Conservation (phyloP, 352 stramenopile genomes). For the Globisporangium carolinianum region DNA sequence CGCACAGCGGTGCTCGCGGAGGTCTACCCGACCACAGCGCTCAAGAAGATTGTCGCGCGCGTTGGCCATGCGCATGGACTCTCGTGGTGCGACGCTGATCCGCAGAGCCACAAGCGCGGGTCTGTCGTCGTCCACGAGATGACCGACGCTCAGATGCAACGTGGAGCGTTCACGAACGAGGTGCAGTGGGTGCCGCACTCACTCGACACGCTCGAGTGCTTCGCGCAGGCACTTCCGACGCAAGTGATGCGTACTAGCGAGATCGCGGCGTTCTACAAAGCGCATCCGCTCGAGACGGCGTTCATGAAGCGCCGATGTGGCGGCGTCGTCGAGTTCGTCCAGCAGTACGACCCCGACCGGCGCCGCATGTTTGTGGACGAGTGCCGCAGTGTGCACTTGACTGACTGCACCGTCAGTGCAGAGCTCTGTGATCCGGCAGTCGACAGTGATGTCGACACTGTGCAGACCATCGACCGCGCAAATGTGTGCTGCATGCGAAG, state of each 20-base stretch:
- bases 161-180: constrained; percentile 1
- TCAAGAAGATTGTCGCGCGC: constrained; percentile 8
- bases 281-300: constrained; percentile 6
- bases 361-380: constrained; percentile 1
- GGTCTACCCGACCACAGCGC: background rate
- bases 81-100: constrained; percentile 4
- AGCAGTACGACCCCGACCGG: constrained; percentile 5
- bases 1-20: background rate
- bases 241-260: background rate
- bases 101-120: constrained; percentile 1
- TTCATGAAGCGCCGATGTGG: constrained; percentile 14
- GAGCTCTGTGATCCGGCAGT: too few relatives aligned
- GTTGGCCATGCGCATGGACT: constrained; percentile 2
- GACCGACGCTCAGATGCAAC: background rate
- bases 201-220: constrained; percentile 3
- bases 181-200: constrained; percentile 3
- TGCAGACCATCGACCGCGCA: too few relatives aligned
- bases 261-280: constrained; percentile 8
- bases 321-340: constrained; percentile 5
- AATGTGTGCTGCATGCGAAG: too few relatives aligned
- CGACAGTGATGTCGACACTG: background rate
- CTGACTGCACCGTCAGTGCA: background rate
- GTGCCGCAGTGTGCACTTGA: background rate
- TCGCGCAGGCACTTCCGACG: background rate
- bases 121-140: constrained; percentile 1